Evolutionary conservation across 805 yeast species (phyloP).

Genomic region (Lipomyces lipofer): DNA sequence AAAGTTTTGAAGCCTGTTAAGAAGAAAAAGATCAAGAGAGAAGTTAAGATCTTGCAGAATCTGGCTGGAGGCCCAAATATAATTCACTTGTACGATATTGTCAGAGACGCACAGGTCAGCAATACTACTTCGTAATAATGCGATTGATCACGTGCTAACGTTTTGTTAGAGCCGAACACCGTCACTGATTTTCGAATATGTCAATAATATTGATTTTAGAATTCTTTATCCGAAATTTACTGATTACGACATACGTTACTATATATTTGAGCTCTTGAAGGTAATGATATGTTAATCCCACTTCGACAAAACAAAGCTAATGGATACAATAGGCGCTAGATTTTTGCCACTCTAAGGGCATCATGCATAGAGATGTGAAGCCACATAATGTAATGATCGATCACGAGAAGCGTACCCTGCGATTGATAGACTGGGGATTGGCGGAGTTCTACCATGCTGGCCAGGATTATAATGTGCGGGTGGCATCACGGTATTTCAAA

Average conservation of each 20-base stretch:
- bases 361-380: conserved; percentile 93
- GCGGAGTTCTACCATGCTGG: conserved; percentile 93
- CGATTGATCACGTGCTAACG: neutral
- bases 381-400: conserved; percentile 97
- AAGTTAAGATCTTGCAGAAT: conserved; percentile 82
- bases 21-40: conserved; percentile 86
- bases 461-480: conserved; percentile 87
- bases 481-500: conserved; percentile 88
- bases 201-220: conserved; percentile 80
- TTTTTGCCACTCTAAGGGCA: conserved; percentile 90
- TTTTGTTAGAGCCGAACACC: conserved; percentile 63
- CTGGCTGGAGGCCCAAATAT: conserved; percentile 83
- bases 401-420: conserved; percentile 62
- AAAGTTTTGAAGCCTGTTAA: conserved; percentile 92
- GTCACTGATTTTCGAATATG: conserved; percentile 81
- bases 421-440: conserved; percentile 93
- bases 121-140: neutral
- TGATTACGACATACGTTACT: conserved; percentile 73
- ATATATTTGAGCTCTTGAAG: conserved; percentile 73
- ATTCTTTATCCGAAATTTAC: conserved; percentile 76
- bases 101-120: conserved; percentile 63
- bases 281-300: conserved; percentile 6
- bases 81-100: conserved; percentile 73
- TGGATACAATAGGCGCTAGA: conserved; percentile 60
- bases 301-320: neutral